These are phyloP conservation scores for Posidonia australis DNA, from an alignment of 106 monocot species.

Conservation along the genomic window DNA sequence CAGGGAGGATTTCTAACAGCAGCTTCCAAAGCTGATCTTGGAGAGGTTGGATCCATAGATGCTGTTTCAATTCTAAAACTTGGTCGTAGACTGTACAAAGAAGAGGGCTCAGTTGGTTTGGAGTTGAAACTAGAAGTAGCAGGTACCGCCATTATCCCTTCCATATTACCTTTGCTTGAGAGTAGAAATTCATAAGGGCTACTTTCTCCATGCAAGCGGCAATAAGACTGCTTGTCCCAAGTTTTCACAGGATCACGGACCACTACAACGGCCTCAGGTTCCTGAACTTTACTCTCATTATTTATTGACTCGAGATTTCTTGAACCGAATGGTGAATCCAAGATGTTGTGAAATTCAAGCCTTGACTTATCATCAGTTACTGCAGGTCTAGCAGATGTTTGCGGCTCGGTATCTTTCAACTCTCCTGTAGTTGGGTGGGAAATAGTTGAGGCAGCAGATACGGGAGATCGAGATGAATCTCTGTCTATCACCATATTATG, in stretches of 20 bases:
- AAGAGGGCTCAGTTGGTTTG: slow-evolving; percentile 5
- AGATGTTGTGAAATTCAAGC: neutral
- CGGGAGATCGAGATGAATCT: slow-evolving; percentile 31
- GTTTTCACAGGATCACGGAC: slow-evolving; percentile 1
- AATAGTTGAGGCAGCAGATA: slow-evolving; percentile 34
- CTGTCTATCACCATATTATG: slow-evolving; percentile 9
- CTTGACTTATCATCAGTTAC: neutral
- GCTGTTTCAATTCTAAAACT: slow-evolving; percentile 7
- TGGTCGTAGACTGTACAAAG: slow-evolving; percentile 17
- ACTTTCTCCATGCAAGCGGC: slow-evolving; percentile 36
- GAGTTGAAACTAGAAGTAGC: slow-evolving; percentile 13
- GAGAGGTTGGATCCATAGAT: neutral
- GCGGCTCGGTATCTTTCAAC: slow-evolving; percentile 2
- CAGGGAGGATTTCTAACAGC: neutral
- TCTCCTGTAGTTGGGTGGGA: slow-evolving; percentile 21
- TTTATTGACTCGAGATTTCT: slow-evolving; percentile 2
- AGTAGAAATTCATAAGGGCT: slow-evolving; percentile 12
- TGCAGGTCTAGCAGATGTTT: neutral
- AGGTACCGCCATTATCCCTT: neutral
- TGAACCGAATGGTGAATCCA: neutral
- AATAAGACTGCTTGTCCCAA: slow-evolving; percentile 13
- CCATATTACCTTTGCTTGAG: neutral
- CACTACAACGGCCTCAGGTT: neutral
- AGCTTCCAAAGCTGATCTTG: slow-evolving; percentile 6
- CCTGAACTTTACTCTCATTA: slow-evolving; percentile 2